These are phyloP conservation scores for Hypoxylon intermedium DNA, from an alignment of 495 filamentous ascomycete genomes.

Conservation along the genomic window DNA sequence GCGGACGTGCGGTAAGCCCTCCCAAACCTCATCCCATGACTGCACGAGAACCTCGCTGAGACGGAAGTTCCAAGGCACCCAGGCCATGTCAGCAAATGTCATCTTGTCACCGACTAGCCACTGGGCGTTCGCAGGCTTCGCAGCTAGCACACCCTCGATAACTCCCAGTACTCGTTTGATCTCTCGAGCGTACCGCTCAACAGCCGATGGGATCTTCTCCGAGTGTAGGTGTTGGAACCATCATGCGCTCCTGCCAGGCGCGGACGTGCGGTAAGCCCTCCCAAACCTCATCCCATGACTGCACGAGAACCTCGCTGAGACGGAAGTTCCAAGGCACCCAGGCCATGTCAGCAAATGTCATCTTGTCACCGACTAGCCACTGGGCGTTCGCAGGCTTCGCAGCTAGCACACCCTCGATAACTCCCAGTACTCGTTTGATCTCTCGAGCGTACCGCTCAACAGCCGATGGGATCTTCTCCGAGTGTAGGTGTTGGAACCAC, in stretches of 20 bases:
- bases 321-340: constrained; percentile 42
- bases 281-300: constrained; percentile 18
- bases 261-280: constrained; percentile 16
- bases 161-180: constrained; percentile 51
- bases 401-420: constrained; percentile 44
- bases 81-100: constrained; percentile 46
- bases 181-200: constrained; percentile 55
- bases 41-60: neutral
- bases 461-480: constrained; percentile 49
- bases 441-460: constrained; percentile 55
- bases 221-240: constrained; percentile 45
- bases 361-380: constrained; percentile 35
- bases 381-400: too few relatives aligned
- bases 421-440: constrained; percentile 48
- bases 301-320: neutral
- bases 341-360: constrained; percentile 45
- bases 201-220: constrained; percentile 49
- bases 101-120: constrained; percentile 36
- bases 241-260: constrained; percentile 30
- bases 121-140: too few relatives aligned
- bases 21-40: constrained; percentile 20
- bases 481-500: constrained; percentile 44
- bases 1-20: constrained; percentile 12
- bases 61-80: constrained; percentile 39
- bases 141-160: constrained; percentile 40